Conservation (phyloP, 352 stramenopile species). For the Globisporangium ultimum region DNA sequence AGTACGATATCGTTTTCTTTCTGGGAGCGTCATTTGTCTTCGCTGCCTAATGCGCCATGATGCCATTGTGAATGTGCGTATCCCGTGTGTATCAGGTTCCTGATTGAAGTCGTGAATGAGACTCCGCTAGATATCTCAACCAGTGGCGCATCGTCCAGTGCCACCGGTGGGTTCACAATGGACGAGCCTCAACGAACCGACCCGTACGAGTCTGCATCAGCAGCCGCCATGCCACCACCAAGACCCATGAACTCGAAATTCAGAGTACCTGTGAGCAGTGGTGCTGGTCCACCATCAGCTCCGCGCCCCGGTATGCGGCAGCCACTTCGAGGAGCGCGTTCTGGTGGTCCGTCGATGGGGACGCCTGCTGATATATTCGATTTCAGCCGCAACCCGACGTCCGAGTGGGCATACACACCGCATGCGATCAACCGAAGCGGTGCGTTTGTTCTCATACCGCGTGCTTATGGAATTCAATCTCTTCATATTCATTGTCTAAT, state of each 20-base stretch:
- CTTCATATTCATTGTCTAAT: constrained; percentile 3
- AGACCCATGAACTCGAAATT: constrained; percentile 27
- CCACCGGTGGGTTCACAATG: not conserved
- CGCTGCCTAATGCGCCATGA: not conserved
- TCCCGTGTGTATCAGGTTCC: constrained; percentile 32
- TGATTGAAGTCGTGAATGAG: constrained; percentile 70
- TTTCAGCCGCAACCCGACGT: constrained; percentile 55
- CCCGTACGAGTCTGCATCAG: not conserved
- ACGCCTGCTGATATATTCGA: constrained; percentile 27
- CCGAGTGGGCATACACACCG: constrained; percentile 55
- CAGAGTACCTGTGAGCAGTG: constrained; percentile 16
- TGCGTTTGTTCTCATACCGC: constrained; percentile 18
- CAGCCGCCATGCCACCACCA: not conserved
- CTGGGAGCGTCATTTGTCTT: not conserved
- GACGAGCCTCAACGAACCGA: not conserved
- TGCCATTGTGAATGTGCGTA: not conserved
- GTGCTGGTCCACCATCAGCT: constrained; percentile 2
- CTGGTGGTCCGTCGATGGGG: not conserved
- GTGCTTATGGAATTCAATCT: too few relatives aligned
- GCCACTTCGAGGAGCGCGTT: constrained; percentile 17
- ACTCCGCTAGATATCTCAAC: constrained; percentile 30
- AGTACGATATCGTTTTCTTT: constrained; percentile 21
- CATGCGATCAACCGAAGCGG: constrained; percentile 39
- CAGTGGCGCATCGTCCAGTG: constrained; percentile 5
- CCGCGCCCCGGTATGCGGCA: constrained; percentile 11